A percentile compares a stretch with the other conserved stretches of the same genome.
Evolutionary conservation across 768 basidiomycete species (phyloP).

Genomic region (Cubamyces lactineus): DNA sequence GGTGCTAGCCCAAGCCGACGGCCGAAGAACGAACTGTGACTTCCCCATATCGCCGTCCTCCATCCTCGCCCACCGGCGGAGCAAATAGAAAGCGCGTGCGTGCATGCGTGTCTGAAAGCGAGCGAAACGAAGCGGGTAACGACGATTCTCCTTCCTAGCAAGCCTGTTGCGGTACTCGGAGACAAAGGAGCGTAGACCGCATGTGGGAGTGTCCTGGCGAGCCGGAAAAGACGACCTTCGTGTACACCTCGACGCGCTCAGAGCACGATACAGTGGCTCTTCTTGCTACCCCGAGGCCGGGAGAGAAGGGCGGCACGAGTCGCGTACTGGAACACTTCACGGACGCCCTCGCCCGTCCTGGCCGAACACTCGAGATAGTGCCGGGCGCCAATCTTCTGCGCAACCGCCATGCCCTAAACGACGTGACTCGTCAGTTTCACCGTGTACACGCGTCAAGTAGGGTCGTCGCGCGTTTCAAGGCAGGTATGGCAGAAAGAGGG

Average conservation of each 20-base stretch:
- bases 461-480: too few relatives aligned
- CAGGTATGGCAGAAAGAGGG: neutral
- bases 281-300: slow-evolving; percentile 50
- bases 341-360: slow-evolving; percentile 94
- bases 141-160: neutral
- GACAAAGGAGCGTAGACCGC: neutral
- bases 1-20: too few relatives aligned
- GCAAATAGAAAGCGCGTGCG: neutral
- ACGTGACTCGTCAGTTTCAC: neutral
- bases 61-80: neutral
- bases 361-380: slow-evolving; percentile 98
- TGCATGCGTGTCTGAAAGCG: slow-evolving; percentile 3
- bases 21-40: too few relatives aligned
- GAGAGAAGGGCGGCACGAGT: slow-evolving; percentile 87
- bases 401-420: slow-evolving; percentile 85
- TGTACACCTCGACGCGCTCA: slow-evolving; percentile 32
- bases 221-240: neutral
- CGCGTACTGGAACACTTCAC: slow-evolving; percentile 98
- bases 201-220: neutral
- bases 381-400: slow-evolving; percentile 95
- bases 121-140: neutral
- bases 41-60: too few relatives aligned
- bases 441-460: neutral
- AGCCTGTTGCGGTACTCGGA: slow-evolving; percentile 14
- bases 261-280: slow-evolving; percentile 48